Evolutionary conservation across 2,329 filamentous ascomycete species (phyloP).

Genomic region (Epichloe scottii): DNA sequence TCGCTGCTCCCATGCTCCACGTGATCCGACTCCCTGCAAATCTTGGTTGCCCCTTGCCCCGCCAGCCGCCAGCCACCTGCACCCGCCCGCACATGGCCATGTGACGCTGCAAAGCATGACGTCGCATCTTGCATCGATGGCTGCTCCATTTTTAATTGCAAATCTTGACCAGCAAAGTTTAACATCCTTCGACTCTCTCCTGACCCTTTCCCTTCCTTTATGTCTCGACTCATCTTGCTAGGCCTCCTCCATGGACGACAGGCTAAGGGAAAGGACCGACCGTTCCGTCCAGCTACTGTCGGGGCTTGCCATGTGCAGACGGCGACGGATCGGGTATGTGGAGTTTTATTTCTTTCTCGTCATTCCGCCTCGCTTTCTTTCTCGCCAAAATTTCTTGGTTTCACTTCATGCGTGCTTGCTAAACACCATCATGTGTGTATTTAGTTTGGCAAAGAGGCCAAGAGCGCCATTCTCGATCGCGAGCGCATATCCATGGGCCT

Average conservation of each 20-base stretch:
- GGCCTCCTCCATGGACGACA: constrained; percentile 9
- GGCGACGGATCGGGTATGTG: constrained; percentile 23
- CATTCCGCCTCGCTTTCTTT: no score
- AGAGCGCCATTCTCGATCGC: constrained; percentile 20
- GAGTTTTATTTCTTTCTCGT: not conserved
- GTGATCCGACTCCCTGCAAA: no score
- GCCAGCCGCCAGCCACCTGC: no score
- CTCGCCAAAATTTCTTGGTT: no score
- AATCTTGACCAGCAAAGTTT: no score
- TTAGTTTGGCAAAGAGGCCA: constrained; percentile 26
- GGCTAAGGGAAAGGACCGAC: not conserved
- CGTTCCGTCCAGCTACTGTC: constrained; percentile 17
- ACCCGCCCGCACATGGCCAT: no score
- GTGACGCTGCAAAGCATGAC: not conserved
- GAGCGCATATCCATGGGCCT: constrained; percentile 16
- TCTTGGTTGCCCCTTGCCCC: no score
- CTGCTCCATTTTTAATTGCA: no score
- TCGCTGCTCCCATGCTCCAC: no score
- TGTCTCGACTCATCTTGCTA: constrained; percentile 4
- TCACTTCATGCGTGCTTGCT: not conserved
- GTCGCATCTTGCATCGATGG: not conserved
- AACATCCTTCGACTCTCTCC: no score
- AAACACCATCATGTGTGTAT: not conserved
- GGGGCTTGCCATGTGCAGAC: constrained; percentile 26
- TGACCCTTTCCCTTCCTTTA: not conserved